A percentile compares a stretch with the other conserved stretches of the same genome.
phyloP scores from a whole-genome alignment of 345 rosid species.

The Populus nigra region DNA sequence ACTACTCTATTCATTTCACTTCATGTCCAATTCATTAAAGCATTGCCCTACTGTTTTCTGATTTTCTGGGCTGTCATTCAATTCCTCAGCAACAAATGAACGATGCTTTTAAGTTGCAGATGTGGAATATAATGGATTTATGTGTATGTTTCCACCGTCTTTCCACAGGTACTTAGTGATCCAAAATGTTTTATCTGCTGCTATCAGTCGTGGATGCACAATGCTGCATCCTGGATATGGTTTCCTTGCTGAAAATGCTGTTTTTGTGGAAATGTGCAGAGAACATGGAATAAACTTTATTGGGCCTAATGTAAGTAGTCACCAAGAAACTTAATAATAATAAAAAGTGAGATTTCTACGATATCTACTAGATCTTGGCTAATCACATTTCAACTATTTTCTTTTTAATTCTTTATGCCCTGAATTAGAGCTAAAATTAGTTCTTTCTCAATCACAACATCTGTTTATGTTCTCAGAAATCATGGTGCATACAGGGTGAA shows the following conservation, averaged over 20 bases:
- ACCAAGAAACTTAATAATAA: background rate
- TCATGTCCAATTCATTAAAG: background rate
- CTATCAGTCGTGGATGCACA: constrained; percentile 80
- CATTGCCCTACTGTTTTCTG: too few species aligned
- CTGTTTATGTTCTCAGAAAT: too few species aligned
- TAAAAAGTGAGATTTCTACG: background rate
- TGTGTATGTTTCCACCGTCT: constrained; percentile 9
- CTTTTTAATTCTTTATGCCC: background rate
- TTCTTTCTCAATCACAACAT: background rate
- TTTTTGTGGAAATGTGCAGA: constrained; percentile 94
- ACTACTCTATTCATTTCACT: background rate
- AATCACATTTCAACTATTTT: background rate
- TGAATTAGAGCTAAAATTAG: background rate
- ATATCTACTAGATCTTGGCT: background rate
- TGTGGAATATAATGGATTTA: background rate
- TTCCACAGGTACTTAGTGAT: constrained; percentile 67
- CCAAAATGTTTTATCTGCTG: constrained; percentile 92
- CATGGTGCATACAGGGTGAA: background rate
- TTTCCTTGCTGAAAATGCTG: constrained; percentile 94
- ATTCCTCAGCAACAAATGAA: background rate
- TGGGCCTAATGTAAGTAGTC: constrained; percentile 82
- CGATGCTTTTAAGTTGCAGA: background rate
- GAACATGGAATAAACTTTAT: constrained; percentile 93
- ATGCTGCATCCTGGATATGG: constrained; percentile 99
- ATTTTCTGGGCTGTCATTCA: background rate